Conservation (phyloP, 352 stramenopile genomes). For the Pythium insidiosum region DNA sequence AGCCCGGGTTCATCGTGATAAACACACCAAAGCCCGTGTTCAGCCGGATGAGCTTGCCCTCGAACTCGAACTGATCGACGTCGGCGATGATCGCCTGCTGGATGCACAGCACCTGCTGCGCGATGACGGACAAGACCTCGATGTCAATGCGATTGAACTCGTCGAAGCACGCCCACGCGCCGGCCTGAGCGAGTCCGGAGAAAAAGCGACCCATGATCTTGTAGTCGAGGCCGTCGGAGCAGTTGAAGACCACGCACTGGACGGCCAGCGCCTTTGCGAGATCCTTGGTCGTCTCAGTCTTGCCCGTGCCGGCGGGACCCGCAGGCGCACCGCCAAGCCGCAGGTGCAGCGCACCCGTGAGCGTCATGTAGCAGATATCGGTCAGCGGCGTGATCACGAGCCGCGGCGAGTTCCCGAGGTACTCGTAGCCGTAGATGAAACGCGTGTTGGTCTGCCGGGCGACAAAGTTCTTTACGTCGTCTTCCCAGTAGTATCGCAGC, state of each 20-base stretch:
- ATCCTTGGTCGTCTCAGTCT: slow-evolving; percentile 94
- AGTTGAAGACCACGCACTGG: slow-evolving; percentile 96
- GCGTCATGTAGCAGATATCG: slow-evolving; percentile 91
- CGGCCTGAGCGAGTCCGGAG: slow-evolving; percentile 88
- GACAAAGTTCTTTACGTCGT: slow-evolving; percentile 83
- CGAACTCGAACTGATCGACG: slow-evolving; percentile 89
- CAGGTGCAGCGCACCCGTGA: slow-evolving; percentile 92
- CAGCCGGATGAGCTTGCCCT: slow-evolving; percentile 88
- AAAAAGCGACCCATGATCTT: slow-evolving; percentile 97
- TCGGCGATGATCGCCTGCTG: slow-evolving; percentile 91
- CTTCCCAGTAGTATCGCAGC: slow-evolving; percentile 85
- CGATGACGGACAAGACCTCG: slow-evolving; percentile 93
- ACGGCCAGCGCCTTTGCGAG: slow-evolving; percentile 91
- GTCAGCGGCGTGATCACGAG: slow-evolving; percentile 82
- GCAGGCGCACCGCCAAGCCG: slow-evolving; percentile 88
- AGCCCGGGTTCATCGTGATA: slow-evolving; percentile 95
- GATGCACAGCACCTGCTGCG: slow-evolving; percentile 94
- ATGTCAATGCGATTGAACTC: slow-evolving; percentile 97
- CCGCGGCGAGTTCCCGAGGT: slow-evolving; percentile 74
- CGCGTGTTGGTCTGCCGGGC: slow-evolving; percentile 74
- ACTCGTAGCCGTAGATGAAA: slow-evolving; percentile 85
- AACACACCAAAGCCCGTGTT: slow-evolving; percentile 92
- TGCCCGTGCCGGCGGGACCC: slow-evolving; percentile 90
- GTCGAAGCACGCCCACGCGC: slow-evolving; percentile 94
- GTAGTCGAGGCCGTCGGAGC: slow-evolving; percentile 92